A percentile compares a stretch with the other conserved stretches of the same genome.
These are phyloP conservation scores for Phaeodactylum tricornutum DNA, from an alignment of 108 stramenopile genomes.

Conservation along the genomic window DNA sequence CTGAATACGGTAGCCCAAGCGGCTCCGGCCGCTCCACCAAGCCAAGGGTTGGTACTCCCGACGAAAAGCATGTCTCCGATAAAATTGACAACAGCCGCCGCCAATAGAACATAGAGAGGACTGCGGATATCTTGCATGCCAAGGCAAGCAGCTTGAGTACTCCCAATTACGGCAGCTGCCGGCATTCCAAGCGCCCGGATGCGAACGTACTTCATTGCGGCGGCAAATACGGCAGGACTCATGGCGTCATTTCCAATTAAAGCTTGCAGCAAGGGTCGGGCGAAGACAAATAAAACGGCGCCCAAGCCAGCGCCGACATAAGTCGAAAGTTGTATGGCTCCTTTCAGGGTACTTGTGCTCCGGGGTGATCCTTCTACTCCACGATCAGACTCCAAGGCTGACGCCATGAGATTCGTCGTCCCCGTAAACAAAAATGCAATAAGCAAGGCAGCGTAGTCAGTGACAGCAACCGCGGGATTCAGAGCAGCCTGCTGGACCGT, in stretches of 20 bases:
- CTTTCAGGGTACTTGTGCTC: constrained; percentile 38
- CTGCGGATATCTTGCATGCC: constrained; percentile 70
- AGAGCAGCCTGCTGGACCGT: constrained; percentile 80
- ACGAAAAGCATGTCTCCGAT: constrained; percentile 66
- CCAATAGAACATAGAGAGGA: constrained; percentile 64
- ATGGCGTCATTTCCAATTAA: constrained; percentile 73
- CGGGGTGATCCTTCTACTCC: constrained; percentile 3
- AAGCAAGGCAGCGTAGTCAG: constrained; percentile 61
- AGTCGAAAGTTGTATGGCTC: constrained; percentile 53
- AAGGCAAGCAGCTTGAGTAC: constrained; percentile 68
- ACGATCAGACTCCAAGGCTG: constrained; percentile 46
- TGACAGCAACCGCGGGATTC: constrained; percentile 68
- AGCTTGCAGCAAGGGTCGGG: constrained; percentile 27
- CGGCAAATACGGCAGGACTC: constrained; percentile 47
- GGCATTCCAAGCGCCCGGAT: constrained; percentile 81
- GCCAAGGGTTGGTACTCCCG: constrained; percentile 27
- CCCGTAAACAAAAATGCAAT: constrained; percentile 82
- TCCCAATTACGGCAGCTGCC: constrained; percentile 66
- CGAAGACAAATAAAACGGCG: constrained; percentile 30
- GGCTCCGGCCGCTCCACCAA: constrained; percentile 79
- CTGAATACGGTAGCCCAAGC: constrained; percentile 87
- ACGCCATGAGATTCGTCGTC: constrained; percentile 70
- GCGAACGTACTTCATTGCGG: constrained; percentile 72
- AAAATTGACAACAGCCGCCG: constrained; percentile 74
- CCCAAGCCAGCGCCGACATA: constrained; percentile 56